Evolutionary conservation across 345 rosid genomes (phyloP).

Genomic region (Linum trigynum): DNA sequence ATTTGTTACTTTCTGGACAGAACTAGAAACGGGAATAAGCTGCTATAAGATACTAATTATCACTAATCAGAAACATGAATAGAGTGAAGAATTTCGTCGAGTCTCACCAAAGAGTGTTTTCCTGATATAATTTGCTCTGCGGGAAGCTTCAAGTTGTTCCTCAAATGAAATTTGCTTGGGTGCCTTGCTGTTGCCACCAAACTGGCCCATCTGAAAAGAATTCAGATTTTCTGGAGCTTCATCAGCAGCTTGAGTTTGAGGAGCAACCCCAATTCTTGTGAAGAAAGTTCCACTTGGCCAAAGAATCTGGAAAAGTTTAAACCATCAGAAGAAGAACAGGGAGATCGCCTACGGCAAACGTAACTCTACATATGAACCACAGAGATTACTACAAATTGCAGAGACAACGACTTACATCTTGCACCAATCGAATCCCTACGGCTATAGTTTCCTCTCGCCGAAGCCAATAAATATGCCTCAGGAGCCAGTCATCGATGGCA

Average conservation of each 20-base stretch:
- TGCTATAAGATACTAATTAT: not conserved
- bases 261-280: slow-evolving; percentile 33
- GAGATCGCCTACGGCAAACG: slow-evolving; percentile 3
- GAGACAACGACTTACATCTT: slow-evolving; percentile 57
- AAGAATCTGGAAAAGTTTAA: slow-evolving; percentile 38
- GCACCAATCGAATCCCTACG: slow-evolving; percentile 71
- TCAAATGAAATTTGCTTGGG: slow-evolving; percentile 58
- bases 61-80: not conserved
- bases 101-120: slow-evolving; percentile 77
- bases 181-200: slow-evolving; percentile 39
- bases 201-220: slow-evolving; percentile 37
- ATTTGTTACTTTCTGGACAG: not conserved
- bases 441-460: slow-evolving; percentile 74
- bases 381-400: not conserved
- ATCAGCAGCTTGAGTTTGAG: slow-evolving; percentile 23
- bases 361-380: not conserved
- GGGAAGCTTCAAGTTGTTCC: slow-evolving; percentile 75
- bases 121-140: slow-evolving; percentile 73
- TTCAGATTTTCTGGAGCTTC: slow-evolving; percentile 26
- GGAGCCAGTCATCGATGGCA: slow-evolving; percentile 95
- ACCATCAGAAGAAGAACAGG: slow-evolving; percentile 7
- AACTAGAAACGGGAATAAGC: not conserved
- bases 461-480: slow-evolving; percentile 80
- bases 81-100: not conserved
- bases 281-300: slow-evolving; percentile 94